These are phyloP conservation scores for Aspergillus uvarum DNA, from an alignment of 2,329 filamentous ascomycete genomes.

Conservation along the genomic window DNA sequence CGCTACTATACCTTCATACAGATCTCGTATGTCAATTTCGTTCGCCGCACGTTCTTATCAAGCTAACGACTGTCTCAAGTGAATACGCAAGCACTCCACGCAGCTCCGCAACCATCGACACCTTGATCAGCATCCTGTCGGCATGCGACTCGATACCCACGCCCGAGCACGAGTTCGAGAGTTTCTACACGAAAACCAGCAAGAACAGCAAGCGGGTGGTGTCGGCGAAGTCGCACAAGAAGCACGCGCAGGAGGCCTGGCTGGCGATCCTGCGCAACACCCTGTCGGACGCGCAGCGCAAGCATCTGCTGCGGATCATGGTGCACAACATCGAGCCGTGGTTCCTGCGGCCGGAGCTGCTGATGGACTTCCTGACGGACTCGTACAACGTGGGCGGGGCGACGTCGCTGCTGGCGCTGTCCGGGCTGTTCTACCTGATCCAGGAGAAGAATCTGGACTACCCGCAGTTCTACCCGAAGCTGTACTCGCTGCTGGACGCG, in stretches of 20 bases:
- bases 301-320: slow-evolving; percentile 72
- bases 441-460: slow-evolving; percentile 94
- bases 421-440: slow-evolving; percentile 93
- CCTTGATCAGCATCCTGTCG: slow-evolving; percentile 40
- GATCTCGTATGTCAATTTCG: slow-evolving; percentile 59
- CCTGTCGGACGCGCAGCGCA: slow-evolving; percentile 71
- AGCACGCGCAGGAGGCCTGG: slow-evolving; percentile 83
- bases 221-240: slow-evolving; percentile 70
- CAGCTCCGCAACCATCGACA: slow-evolving; percentile 33
- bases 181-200: slow-evolving; percentile 49
- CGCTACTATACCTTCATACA: slow-evolving; percentile 77
- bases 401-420: slow-evolving; percentile 81
- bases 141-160: slow-evolving; percentile 66
- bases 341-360: slow-evolving; percentile 82
- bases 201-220: slow-evolving; percentile 68
- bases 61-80: slow-evolving; percentile 21
- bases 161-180: slow-evolving; percentile 37
- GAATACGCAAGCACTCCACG: slow-evolving; percentile 34
- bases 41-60: background rate
- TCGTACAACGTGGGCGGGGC: slow-evolving; percentile 85
- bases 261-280: slow-evolving; percentile 67
- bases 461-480: slow-evolving; percentile 86
- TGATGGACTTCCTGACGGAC: slow-evolving; percentile 96
- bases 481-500: slow-evolving; percentile 87
- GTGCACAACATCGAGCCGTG: slow-evolving; percentile 79